Conservation (phyloP, 1,139 yeast genomes). For the Suhomyces choctaworum region DNA sequence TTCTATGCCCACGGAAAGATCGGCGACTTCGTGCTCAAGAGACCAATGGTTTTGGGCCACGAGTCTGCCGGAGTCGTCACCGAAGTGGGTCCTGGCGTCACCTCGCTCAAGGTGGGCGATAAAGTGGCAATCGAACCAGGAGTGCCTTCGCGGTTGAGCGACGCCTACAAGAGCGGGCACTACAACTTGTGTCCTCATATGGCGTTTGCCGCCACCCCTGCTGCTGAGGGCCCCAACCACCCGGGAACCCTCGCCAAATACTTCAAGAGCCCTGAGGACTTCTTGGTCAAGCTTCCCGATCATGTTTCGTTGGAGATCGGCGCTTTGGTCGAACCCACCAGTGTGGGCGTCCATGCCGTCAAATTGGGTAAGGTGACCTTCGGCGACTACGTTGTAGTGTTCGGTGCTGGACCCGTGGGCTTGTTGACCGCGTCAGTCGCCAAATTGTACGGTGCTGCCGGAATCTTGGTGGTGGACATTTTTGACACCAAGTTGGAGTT, state of each 20-base stretch:
- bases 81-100: constrained; percentile 64
- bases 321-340: constrained; percentile 83
- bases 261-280: constrained; percentile 79
- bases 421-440: constrained; percentile 77
- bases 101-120: constrained; percentile 67
- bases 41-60: constrained; percentile 75
- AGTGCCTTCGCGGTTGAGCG: constrained; percentile 72
- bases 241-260: constrained; percentile 75
- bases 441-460: constrained; percentile 77
- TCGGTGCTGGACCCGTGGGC: constrained; percentile 96
- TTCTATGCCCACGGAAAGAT: constrained; percentile 78
- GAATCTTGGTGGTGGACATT: constrained; percentile 65
- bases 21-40: constrained; percentile 65
- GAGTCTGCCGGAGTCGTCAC: constrained; percentile 73
- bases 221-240: constrained; percentile 44
- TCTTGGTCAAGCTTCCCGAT: constrained; percentile 76
- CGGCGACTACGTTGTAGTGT: constrained; percentile 75
- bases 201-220: constrained; percentile 87
- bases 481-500: constrained; percentile 58
- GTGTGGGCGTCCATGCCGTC: constrained; percentile 84
- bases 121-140: constrained; percentile 76
- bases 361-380: constrained; percentile 65
- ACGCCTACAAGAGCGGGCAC: constrained; percentile 71
- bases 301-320: constrained; percentile 80
- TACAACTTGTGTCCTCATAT: constrained; percentile 82